phyloP scores from a whole-genome alignment of 768 basidiomycete species.

The Phlebiopsis flavidoalba region DNA sequence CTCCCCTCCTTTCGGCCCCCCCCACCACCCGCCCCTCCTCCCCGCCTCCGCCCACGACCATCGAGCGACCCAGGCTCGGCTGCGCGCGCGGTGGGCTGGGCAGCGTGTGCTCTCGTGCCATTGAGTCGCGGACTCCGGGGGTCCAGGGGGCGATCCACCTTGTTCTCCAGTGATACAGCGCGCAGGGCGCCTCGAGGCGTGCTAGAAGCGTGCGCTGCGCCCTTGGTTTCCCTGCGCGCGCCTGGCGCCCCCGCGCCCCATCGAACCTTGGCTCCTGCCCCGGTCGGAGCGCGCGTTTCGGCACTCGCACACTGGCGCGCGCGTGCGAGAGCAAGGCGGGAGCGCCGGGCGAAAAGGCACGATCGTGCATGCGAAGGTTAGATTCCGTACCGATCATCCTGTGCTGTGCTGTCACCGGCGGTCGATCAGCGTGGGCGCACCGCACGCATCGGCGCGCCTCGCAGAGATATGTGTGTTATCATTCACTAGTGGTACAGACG shows the following conservation, averaged over 20 bases:
- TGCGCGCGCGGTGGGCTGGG: no score
- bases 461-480: not conserved
- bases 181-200: not conserved
- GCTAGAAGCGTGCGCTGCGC: not conserved
- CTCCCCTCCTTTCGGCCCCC: no score
- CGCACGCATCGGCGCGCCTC: not conserved
- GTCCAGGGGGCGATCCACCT: not conserved
- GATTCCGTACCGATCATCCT: slow-evolving; percentile 12
- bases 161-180: not conserved
- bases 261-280: not conserved
- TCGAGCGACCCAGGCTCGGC: no score
- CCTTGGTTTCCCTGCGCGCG: not conserved
- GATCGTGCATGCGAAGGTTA: slow-evolving; percentile 6
- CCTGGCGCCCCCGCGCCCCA: not conserved
- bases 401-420: slow-evolving; percentile 7
- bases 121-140: not conserved
- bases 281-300: slow-evolving; percentile 5
- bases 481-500: not conserved
- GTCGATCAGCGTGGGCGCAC: slow-evolving; percentile 6
- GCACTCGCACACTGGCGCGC: not conserved
- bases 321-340: slow-evolving; percentile 2
- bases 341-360: not conserved
- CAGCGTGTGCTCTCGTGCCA: not conserved
- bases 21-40: no score
- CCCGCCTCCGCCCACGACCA: no score